Evolutionary conservation across 805 yeast genomes (phyloP), one percentile per base, ranked within the genome.

Genomic region (Barnettozyma californica): DNA sequence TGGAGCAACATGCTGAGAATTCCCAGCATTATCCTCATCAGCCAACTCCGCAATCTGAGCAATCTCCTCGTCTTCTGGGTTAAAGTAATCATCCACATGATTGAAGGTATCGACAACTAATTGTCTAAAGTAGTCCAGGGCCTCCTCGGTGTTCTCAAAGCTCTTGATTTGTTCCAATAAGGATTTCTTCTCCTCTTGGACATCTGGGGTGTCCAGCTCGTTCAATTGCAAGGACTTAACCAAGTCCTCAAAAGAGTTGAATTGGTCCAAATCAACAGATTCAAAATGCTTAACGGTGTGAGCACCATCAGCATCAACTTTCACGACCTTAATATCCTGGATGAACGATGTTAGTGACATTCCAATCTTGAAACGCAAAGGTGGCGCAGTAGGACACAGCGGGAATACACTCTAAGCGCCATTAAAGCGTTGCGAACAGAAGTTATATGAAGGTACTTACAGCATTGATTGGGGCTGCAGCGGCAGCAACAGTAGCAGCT

Each of bases 381-480:
- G 20, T 53, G 61, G 20, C 52, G 58, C 62, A 3, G 56, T 55
- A 5, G 7, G 8, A 29, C 37, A 51, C 50, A 52, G 56, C 47
- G 20, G 63, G 61, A 11, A 53, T 10, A 14, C 57, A 20, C 55
- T 14, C 53, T 57, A 16, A 46, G 52, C 7, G 59, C 49, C 7
- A 53, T 53, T 7, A 53, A 45, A 10, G 21, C 3, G 20, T 8
- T 5, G 10, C 16, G 16, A 11, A 5, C 6, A 35, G 19, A 16
- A 14, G 35, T 9, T 39, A 8, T 16, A 25, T 4, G 18, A 40
- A 8, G n/a, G 29, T 18, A 58, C 63, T 16, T 53, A 59, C 63
- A 2, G 56, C 58, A 41, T 54, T 52, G 53, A 57, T 51, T 31
- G 64, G 63, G 13, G 53, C 18, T 10, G 60, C 58, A 18, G 57